Evolutionary conservation across 768 basidiomycete species (phyloP), one percentile per base, ranked within the genome.

Genomic region (Megacollybia marginata): DNA sequence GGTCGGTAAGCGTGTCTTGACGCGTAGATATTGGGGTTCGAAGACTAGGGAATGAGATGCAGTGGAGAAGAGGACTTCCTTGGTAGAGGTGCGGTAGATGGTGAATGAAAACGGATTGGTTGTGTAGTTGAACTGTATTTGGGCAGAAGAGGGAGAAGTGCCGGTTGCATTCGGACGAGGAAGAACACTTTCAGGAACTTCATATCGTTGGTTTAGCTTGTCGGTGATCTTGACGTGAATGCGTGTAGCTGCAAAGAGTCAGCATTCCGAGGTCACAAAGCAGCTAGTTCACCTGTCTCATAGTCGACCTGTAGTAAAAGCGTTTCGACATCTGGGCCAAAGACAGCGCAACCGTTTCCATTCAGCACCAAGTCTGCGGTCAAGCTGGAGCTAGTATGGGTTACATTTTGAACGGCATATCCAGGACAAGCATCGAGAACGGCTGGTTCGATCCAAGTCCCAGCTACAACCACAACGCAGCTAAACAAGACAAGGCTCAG

Each of bases 21-120:
- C 66, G 47, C 85, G 82, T 12, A 90, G 70, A 59, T 85, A 90
- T 62, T 88, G 87, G 1, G 83, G 76, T 55, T 88, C 84, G 57
- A 84, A 89, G 54, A 92, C 79, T 62, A 88, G 63, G 1, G 85
- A 70, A 55, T 82, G 73, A 9, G 71, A 69, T 2, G 70, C 69
- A 2, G 83, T 85, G 13, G 79, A 75, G 67, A 84, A 86, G 15
- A 87, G 67, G 2, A 78, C 68, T 56, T 85, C 81, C 15, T 57
- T 54, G 1, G 75, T 77, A 7, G 65, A 56, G 0, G 71, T 62
- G 35, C 82, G 78, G 52, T 61, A 65, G 54, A 85, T 71, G 13
- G 74, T 69, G 64, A 87, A 85, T 0, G 78, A 70, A 63, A 85
- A 85, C 0, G 83, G 82, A 0, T 74, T 71, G 0, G 68, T 48